Conservation (phyloP, 2,329 filamentous ascomycete species). For the Coccinonectria pachysandricola region DNA sequence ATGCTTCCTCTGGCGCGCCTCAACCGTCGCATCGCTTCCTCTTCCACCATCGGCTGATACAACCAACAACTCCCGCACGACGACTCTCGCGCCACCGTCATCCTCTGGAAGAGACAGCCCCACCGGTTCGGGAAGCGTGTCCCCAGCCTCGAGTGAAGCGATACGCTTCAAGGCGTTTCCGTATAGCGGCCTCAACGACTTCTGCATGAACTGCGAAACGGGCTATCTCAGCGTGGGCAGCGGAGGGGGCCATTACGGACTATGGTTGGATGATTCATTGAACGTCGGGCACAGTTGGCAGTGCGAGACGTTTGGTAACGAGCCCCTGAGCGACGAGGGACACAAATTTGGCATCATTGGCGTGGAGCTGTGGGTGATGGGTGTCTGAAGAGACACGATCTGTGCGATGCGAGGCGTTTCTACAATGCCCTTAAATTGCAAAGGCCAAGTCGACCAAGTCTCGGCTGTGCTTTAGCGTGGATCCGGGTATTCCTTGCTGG, state of each 20-base stretch:
- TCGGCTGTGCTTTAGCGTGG: no score
- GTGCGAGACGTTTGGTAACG: slow-evolving; percentile 90
- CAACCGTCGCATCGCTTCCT: slow-evolving; percentile 43
- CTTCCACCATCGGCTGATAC: slow-evolving; percentile 43
- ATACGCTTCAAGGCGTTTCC: slow-evolving; percentile 97
- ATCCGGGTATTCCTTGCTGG: no score
- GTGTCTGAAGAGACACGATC: slow-evolving; percentile 28
- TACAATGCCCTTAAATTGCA: no score
- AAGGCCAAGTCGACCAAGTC: no score
- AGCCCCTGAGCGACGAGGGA: slow-evolving; percentile 84
- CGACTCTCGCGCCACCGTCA: slow-evolving; percentile 23
- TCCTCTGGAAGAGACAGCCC: slow-evolving; percentile 14
- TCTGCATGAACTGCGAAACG: slow-evolving; percentile 86
- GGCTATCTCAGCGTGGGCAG: slow-evolving; percentile 80
- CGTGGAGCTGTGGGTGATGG: slow-evolving; percentile 89
- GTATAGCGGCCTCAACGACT: slow-evolving; percentile 92
- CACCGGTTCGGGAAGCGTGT: slow-evolving; percentile 14
- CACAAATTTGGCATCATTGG: slow-evolving; percentile 85
- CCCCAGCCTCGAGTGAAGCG: slow-evolving; percentile 51
- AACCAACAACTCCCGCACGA: slow-evolving; percentile 34
- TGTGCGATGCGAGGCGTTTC: not conserved
- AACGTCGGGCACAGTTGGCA: slow-evolving; percentile 73
- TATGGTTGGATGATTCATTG: slow-evolving; percentile 85
- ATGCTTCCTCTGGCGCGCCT: slow-evolving; percentile 65
- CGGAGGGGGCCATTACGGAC: slow-evolving; percentile 78